phyloP scores from a whole-genome alignment of 495 filamentous ascomycete genomes.

The Pyronema domesticum region DNA sequence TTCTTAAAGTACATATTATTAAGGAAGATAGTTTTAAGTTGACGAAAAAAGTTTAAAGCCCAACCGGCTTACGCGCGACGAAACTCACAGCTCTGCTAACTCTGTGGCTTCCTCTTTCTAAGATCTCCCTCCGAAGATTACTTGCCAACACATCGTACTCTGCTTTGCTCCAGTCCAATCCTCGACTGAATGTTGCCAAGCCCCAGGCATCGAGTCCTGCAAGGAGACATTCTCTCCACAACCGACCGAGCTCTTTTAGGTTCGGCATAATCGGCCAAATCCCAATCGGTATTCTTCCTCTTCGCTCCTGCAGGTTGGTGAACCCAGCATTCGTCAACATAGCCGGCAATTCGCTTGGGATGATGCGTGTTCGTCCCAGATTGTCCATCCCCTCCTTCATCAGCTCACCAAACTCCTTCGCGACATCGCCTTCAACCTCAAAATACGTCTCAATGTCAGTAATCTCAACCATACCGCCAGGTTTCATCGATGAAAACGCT shows the following conservation, averaged over 20 bases:
- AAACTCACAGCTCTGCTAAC: neutral
- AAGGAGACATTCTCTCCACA: constrained; percentile 21
- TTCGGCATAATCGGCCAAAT: constrained; percentile 33
- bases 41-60: neutral
- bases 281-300: constrained; percentile 34
- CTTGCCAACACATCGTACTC: constrained; percentile 30
- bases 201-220: constrained; percentile 32
- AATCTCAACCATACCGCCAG: constrained; percentile 36
- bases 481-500: constrained; percentile 26
- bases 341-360: neutral
- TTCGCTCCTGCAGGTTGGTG: constrained; percentile 32
- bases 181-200: constrained; percentile 27
- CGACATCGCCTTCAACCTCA: constrained; percentile 25
- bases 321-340: constrained; percentile 39
- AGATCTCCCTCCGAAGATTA: constrained; percentile 27
- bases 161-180: constrained; percentile 29
- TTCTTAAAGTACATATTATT: too few species aligned
- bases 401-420: constrained; percentile 23
- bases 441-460: constrained; percentile 24
- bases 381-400: neutral
- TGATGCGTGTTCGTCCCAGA: neutral
- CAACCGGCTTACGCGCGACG: neutral
- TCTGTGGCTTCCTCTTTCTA: constrained; percentile 1
- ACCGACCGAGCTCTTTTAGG: constrained; percentile 28
- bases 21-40: too few species aligned